Conservation (phyloP, 2,329 filamentous ascomycete genomes). For the Aspergillus caelatus region DNA sequence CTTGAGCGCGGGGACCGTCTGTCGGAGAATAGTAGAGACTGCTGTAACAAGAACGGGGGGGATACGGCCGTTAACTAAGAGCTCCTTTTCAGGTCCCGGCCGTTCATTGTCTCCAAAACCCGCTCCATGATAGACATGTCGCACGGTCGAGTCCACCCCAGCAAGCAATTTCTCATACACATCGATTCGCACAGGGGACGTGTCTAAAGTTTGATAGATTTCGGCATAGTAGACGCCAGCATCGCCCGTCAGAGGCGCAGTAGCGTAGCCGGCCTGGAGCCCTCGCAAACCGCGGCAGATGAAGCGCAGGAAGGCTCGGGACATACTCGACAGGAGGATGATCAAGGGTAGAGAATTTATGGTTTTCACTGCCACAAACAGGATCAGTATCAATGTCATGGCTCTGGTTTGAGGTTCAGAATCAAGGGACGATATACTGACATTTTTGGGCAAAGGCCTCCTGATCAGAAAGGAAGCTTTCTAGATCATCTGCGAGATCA, state of each 20-base stretch:
- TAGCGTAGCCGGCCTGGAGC: slow-evolving; percentile 49
- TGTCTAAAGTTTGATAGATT: slow-evolving; percentile 57
- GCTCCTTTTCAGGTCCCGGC: slow-evolving; percentile 53
- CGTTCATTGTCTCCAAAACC: slow-evolving; percentile 50
- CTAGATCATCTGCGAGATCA: slow-evolving; percentile 45
- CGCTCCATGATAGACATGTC: slow-evolving; percentile 56
- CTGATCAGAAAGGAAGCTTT: slow-evolving; percentile 34
- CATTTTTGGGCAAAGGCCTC: slow-evolving; percentile 42
- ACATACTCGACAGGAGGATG: slow-evolving; percentile 73
- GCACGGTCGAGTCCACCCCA: slow-evolving; percentile 69
- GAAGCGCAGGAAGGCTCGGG: slow-evolving; percentile 71
- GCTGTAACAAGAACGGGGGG: slow-evolving; percentile 55
- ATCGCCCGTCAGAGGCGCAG: slow-evolving; percentile 43
- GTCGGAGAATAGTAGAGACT: slow-evolving; percentile 52
- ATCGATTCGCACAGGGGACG: slow-evolving; percentile 60
- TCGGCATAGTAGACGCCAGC: slow-evolving; percentile 51
- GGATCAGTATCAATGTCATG: neutral
- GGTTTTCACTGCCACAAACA: slow-evolving; percentile 33
- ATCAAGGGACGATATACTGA: slow-evolving; percentile 19
- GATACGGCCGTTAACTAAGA: slow-evolving; percentile 56
- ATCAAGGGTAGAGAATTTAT: slow-evolving; percentile 45
- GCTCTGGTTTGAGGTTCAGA: neutral
- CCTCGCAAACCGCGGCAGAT: slow-evolving; percentile 66
- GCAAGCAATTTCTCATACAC: slow-evolving; percentile 67
- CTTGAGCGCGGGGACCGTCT: slow-evolving; percentile 59